phyloP scores from a whole-genome alignment of 2,329 filamentous ascomycete species.

The Lecanicillium sp. region DNA sequence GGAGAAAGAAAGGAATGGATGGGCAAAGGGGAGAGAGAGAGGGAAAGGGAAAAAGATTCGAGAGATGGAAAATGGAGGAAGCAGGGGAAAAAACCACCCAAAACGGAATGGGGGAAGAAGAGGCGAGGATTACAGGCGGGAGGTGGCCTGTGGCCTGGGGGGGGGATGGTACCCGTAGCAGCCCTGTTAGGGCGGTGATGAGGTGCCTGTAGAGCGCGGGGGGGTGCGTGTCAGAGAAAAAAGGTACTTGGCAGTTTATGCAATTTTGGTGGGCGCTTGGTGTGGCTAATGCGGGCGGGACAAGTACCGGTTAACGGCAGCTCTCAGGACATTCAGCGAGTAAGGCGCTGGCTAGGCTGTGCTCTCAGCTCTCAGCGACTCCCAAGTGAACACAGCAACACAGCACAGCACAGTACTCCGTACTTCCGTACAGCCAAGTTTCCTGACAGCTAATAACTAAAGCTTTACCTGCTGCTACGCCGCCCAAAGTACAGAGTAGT shows the following conservation, averaged over 20 bases:
- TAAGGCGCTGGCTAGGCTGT: neutral
- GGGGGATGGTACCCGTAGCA: too few relatives aligned
- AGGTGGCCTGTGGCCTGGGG: too few relatives aligned
- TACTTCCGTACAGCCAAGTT: too few relatives aligned
- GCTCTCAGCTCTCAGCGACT: too few relatives aligned
- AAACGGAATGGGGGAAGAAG: conserved; percentile 13
- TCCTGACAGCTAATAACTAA: too few relatives aligned
- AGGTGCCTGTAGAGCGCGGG: neutral
- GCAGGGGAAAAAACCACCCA: conserved; percentile 10
- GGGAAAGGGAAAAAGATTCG: neutral
- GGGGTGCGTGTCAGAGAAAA: too few relatives aligned
- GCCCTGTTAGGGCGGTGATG: too few relatives aligned
- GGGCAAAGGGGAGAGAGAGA: neutral
- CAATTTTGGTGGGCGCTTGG: neutral
- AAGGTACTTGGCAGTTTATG: neutral
- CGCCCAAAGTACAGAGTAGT: too few relatives aligned
- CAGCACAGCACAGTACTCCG: too few relatives aligned
- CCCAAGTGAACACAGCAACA: too few relatives aligned
- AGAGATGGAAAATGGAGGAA: conserved; percentile 11
- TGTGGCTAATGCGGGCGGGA: neutral
- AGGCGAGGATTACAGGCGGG: too few relatives aligned
- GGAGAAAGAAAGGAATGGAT: conserved; percentile 12
- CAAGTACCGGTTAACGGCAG: conserved; percentile 5
- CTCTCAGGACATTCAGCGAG: neutral
- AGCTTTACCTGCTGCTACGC: too few relatives aligned